phyloP scores from a whole-genome alignment of 2,329 filamentous ascomycete species.

The Aphanocladium album region DNA sequence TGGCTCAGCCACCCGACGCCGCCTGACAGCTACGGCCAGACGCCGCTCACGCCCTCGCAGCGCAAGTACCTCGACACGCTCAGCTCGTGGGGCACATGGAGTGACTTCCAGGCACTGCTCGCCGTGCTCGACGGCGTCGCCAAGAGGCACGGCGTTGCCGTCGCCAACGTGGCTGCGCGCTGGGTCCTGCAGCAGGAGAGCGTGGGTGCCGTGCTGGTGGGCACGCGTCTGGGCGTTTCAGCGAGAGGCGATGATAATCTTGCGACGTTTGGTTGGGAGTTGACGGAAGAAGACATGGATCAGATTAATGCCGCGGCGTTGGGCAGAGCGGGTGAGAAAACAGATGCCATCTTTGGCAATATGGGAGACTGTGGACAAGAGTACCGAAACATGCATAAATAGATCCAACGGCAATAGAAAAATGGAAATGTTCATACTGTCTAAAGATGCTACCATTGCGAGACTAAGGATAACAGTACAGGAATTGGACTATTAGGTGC shows the following conservation, averaged over 20 bases:
- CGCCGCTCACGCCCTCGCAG: conserved; percentile 30
- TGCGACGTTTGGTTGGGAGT: conserved; percentile 18
- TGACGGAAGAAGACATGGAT: conserved; percentile 17
- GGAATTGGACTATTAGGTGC: neutral
- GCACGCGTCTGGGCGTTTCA: conserved; percentile 30
- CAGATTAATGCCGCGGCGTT: conserved; percentile 22
- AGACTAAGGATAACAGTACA: neutral
- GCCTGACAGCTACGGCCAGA: conserved; percentile 26
- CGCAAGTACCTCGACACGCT: conserved; percentile 25
- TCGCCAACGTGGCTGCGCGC: conserved; percentile 41
- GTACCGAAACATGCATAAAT: conserved; percentile 15
- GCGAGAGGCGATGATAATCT: conserved; percentile 20
- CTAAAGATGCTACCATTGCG: neutral
- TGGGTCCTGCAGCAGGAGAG: conserved; percentile 44
- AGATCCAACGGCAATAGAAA: neutral
- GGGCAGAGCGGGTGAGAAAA: conserved; percentile 14
- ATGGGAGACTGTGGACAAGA: conserved; percentile 25
- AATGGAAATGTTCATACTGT: neutral
- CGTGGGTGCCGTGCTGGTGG: conserved; percentile 45
- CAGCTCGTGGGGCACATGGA: conserved; percentile 42
- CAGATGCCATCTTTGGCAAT: conserved; percentile 26
- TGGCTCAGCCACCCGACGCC: conserved; percentile 28
- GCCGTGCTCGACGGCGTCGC: conserved; percentile 31
- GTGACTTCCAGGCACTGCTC: conserved; percentile 40
- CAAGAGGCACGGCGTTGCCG: conserved; percentile 33